A percentile compares a stretch with the other conserved stretches of the same genome.
phyloP scores from a whole-genome alignment of 2,329 filamentous ascomycete species.

The Hypoxylon sp. region DNA sequence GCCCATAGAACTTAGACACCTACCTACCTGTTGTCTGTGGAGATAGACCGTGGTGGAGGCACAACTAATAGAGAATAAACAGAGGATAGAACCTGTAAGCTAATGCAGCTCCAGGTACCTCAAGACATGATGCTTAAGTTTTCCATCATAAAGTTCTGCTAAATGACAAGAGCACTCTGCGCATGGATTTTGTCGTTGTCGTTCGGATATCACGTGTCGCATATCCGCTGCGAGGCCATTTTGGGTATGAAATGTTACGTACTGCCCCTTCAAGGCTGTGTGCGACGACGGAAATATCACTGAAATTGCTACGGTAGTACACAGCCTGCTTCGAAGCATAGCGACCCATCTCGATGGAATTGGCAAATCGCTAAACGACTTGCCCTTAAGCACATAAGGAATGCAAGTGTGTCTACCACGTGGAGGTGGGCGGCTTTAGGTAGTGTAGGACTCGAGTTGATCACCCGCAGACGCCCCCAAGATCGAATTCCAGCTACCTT shows the following conservation, averaged over 20 bases:
- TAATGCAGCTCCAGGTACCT: too few relatives aligned
- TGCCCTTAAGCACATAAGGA: slow-evolving; percentile 12
- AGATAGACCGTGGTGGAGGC: too few relatives aligned
- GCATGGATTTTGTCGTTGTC: not conserved
- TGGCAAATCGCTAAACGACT: slow-evolving; percentile 17
- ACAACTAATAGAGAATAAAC: too few relatives aligned
- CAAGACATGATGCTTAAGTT: not conserved
- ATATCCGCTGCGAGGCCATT: slow-evolving; percentile 25
- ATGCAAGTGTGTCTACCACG: slow-evolving; percentile 34
- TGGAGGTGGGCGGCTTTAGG: slow-evolving; percentile 33
- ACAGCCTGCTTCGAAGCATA: slow-evolving; percentile 26
- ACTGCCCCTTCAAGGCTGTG: slow-evolving; percentile 17
- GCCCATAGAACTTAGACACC: too few relatives aligned
- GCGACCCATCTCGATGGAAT: slow-evolving; percentile 13
- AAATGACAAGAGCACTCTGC: not conserved
- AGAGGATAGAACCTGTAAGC: too few relatives aligned
- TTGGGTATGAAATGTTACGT: slow-evolving; percentile 13
- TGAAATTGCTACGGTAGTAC: slow-evolving; percentile 20
- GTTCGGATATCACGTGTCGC: slow-evolving; percentile 32
- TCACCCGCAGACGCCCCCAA: slow-evolving; percentile 31
- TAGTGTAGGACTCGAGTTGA: slow-evolving; percentile 33
- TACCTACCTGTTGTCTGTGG: too few relatives aligned
- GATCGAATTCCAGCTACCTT: slow-evolving; percentile 17
- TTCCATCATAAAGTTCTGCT: not conserved
- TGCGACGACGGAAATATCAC: slow-evolving; percentile 28